These are phyloP conservation scores for Extremus antarcticus DNA, from an alignment of 495 filamentous ascomycete genomes.

Conservation along the genomic window DNA sequence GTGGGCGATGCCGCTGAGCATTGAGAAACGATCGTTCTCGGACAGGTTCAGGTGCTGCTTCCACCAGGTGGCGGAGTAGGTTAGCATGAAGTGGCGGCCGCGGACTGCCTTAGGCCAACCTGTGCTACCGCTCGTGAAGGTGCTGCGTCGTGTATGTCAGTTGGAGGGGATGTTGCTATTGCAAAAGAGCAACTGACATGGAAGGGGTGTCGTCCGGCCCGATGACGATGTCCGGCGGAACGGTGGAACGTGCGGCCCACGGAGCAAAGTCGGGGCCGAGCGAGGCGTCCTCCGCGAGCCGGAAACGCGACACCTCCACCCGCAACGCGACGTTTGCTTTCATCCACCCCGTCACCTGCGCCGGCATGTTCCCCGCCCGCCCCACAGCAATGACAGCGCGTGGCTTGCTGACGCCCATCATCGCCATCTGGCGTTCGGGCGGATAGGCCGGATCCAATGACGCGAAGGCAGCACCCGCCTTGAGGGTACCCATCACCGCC, in stretches of 20 bases:
- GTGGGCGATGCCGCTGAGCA: conserved; percentile 73
- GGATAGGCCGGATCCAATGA: conserved; percentile 88
- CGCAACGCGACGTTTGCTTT: conserved; percentile 59
- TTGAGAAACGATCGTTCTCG: conserved; percentile 67
- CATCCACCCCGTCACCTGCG: conserved; percentile 60
- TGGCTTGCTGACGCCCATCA: conserved; percentile 79
- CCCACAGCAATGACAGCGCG: conserved; percentile 69
- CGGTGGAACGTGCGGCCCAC: conserved; percentile 47
- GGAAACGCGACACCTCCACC: conserved; percentile 60
- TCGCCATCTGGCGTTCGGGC: conserved; percentile 76
- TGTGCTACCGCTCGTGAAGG: conserved; percentile 81
- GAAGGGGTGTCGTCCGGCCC: conserved; percentile 84
- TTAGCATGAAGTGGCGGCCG: conserved; percentile 77
- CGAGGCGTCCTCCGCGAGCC: no score
- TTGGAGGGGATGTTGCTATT: no score
- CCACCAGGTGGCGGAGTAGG: conserved; percentile 93
- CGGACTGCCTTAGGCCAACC: conserved; percentile 77
- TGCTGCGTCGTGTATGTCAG: no score
- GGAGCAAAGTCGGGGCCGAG: no score
- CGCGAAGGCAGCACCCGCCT: conserved; percentile 58
- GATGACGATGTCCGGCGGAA: conserved; percentile 64
- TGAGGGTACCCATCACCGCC: conserved; percentile 46
- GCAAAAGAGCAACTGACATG: no score
- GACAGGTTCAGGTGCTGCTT: conserved; percentile 64
- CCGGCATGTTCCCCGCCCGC: conserved; percentile 67